Evolutionary conservation across 306 rosid species (phyloP), one percentile per base, ranked within the genome.

Genomic region (Cicer judaicum): DNA sequence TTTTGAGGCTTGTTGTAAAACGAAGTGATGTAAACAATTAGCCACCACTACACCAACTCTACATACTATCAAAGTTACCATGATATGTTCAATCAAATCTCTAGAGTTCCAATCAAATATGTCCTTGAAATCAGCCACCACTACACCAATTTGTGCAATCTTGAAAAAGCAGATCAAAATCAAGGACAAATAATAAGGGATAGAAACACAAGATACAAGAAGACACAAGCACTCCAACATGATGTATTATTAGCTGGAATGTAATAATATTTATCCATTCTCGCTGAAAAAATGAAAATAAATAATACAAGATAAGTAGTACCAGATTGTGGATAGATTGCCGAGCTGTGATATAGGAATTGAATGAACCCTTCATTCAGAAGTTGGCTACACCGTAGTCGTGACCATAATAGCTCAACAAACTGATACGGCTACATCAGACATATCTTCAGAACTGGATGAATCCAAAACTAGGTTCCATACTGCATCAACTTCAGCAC

Each of bases 361-460:
- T 50, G 59, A 44, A 52, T 42, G 79, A 57, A 44, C 46, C 70
- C 52, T 68, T 68, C 60, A 57, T 64, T 59, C 19, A 41, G 42
- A 71, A 18, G 54, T 44, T 2, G 7, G 57, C 14, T 21, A 76
- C 40, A 71, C 6, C 21, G 12, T 15, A 40, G 21, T 38, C 19
- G 44, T 34, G 43, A 42, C 64, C 42, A 68, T 29, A 24, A 61
- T 67, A 63, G 55, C 78, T 88, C 79, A 88, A 72, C 86, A 83
- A 70, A 78, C 60, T 18, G 87, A 83, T 50, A 83, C 84, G 73
- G 80, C 82, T 42, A 83, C 74, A 74, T 88, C 87, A 10, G 74
- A 81, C 59, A 74, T 21, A 53, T 86, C 89, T 78, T 88, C 89
- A 11, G 88, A 84, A 69, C 84, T 59, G 70, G 88, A 86, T 52